Base-by-base conservation (phyloP, 257 asterid genomes). In the Lycium barbarum region DNA sequence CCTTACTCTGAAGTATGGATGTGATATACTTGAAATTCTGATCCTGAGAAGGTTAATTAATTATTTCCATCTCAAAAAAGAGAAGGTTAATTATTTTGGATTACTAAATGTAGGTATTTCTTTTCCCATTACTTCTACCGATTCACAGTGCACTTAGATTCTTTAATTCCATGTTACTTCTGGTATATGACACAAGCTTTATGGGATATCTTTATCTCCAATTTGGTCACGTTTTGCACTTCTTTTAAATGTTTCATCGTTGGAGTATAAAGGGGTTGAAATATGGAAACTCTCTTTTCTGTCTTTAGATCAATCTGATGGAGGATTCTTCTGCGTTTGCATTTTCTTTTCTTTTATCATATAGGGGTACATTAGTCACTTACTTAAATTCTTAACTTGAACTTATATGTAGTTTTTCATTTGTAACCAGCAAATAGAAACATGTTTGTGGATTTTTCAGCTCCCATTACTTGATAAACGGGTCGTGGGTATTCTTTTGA, bases 21-120 rank as follows among this genome's bases (percentile, higher is more conserved):
- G 55, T 71, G 79, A 26, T 76, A 51, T 26, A 51, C 63, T 8
- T 76, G 81, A 76, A 49, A 13, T 22, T 51, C 45, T 51, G 81
- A 51, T 49, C 47, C 3, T 51, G 45, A 40, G 45, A 40, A 40
- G 45, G 45, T 40, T 40, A 40, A 40, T 40, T 40, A 40, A n/a
- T n/a, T n/a, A n/a, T n/a, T n/a, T n/a, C n/a, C n/a, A n/a, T n/a
- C n/a, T n/a, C n/a, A n/a, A n/a, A n/a, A n/a, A n/a, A n/a, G 45
- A 40, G 45, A 40, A 40, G 45, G 45, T 40, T 40, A 40, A 40
- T 40, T 40, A 40, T 40, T 40, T 40, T 76, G 63, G 63, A 13
- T 59, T 22, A 2, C 33, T n/a, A 59, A 18, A 59, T 59, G 33
- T 59, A 59, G 1, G 5, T n/a, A 59, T 18, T 57, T n/a, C 26